Base-by-base conservation (phyloP, 768 basidiomycete species). In the Mycena vulgaris region DNA sequence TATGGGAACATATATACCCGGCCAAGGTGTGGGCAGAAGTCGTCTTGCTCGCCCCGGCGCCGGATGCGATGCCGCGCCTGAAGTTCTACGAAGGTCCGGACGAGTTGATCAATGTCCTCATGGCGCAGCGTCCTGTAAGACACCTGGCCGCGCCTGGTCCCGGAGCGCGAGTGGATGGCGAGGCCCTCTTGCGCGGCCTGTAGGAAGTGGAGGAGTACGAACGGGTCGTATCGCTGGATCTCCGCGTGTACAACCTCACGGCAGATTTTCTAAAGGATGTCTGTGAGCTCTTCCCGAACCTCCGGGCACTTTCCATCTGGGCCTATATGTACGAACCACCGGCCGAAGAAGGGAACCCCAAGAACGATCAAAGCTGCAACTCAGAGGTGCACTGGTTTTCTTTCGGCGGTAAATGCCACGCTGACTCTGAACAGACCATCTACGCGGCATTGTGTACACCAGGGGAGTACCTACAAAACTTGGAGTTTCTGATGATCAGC, bases 401-500 rank as follows among this genome's bases (percentile, higher is more conserved):
- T 47, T 9, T 14, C 0, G 28, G n/a, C n/a, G n/a, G n/a, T n/a
- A 30, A 21, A 25, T n/a, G 21, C 16, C 27, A 5, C 2, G 16
- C 17, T 11, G 9, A 42, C n/a, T n/a, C n/a, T 33, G 23, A 23
- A 48, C 31, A 62, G 60, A 28, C 13, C 2, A 17, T 62, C 47
- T 51, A 62, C 60, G 8, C 45, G 13, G 60, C 48, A 13, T 23
- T 62, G 60, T 23, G 47, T 30, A 8, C 11, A 3, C 47, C 60
- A 6, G 60, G 17, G 13, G 30, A 40, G 7, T 14, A 31, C 30
- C 30, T 61, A n/a, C 59, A 61, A 30, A 30, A 2, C 6, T 28
- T 61, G 45, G 42, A 61, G 48, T 37, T 62, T 27, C 60, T 62
- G 23, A 61, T n/a, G n/a, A 35, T 61, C n/a, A 35, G 45, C 47